These are phyloP conservation scores for Capsella rubella DNA, from an alignment of 441 rosid species.

Conservation along the genomic window DNA sequence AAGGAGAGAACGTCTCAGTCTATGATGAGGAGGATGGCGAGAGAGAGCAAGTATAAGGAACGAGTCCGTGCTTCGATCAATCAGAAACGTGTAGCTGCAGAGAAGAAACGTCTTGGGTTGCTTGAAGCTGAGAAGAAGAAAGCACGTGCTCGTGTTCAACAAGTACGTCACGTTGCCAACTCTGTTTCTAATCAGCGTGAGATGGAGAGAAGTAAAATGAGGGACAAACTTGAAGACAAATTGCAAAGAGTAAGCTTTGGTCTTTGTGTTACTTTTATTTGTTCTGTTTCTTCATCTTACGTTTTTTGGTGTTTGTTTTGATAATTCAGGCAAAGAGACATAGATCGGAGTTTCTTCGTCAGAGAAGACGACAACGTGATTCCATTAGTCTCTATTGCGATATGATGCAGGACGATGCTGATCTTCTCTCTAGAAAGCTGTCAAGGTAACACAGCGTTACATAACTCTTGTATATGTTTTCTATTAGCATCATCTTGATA, in stretches of 20 bases:
- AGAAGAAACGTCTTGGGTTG: constrained; percentile 85
- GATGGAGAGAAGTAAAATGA: constrained; percentile 84
- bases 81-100: constrained; percentile 94
- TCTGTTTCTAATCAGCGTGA: constrained; percentile 84
- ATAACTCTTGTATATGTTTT: not conserved
- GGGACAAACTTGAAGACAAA: constrained; percentile 84
- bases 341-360: constrained; percentile 91
- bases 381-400: constrained; percentile 54
- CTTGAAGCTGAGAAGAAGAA: constrained; percentile 92
- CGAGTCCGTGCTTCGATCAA: constrained; percentile 79
- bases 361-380: constrained; percentile 70
- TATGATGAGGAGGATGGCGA: constrained; percentile 73
- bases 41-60: constrained; percentile 94
- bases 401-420: constrained; percentile 77
- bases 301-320: constrained; percentile 15
- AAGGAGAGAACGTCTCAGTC: constrained; percentile 93
- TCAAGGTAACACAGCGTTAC: constrained; percentile 55
- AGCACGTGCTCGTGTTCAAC: constrained; percentile 80
- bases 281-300: constrained; percentile 27
- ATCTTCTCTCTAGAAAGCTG: constrained; percentile 74
- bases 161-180: constrained; percentile 77
- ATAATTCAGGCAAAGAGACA: constrained; percentile 78
- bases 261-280: constrained; percentile 5
- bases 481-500: not conserved
- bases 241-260: constrained; percentile 69